Evolutionary conservation across 495 filamentous ascomycete species (phyloP).

Genomic region (Tetracladium marchalianum): DNA sequence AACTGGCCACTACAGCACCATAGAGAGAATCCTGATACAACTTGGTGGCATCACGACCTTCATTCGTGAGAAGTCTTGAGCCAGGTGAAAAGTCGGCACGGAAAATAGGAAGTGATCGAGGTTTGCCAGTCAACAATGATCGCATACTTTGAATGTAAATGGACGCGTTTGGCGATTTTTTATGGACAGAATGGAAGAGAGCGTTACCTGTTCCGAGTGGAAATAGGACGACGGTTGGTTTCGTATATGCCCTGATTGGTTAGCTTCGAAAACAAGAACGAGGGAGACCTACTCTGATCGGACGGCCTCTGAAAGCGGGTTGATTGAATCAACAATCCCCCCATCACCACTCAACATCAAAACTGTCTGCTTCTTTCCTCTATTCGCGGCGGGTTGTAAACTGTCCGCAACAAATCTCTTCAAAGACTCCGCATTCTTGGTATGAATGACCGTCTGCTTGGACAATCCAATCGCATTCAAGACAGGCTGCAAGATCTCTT

Average conservation of each 20-base stretch:
- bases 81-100: constrained; percentile 56
- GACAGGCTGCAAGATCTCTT: constrained; percentile 46
- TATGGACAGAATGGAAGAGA: constrained; percentile 59
- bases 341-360: constrained; percentile 82
- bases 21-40: constrained; percentile 32
- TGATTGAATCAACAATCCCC: constrained; percentile 68
- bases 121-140: constrained; percentile 44
- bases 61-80: constrained; percentile 42
- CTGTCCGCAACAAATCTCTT: constrained; percentile 43
- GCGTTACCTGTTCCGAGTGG: constrained; percentile 87
- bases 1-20: constrained; percentile 78
- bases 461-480: constrained; percentile 35
- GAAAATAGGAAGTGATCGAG: constrained; percentile 43
- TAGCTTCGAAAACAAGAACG: not conserved
- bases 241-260: constrained; percentile 6
- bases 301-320: constrained; percentile 35
- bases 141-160: constrained; percentile 33
- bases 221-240: constrained; percentile 53
- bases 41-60: constrained; percentile 17
- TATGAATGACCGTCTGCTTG: constrained; percentile 43
- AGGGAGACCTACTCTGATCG: constrained; percentile 5
- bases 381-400: constrained; percentile 37
- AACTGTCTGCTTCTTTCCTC: constrained; percentile 44
- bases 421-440: constrained; percentile 48
- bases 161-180: constrained; percentile 11